Evolutionary conservation across 208 protist genomes (phyloP), one percentile per base, ranked within the genome.

Genomic region (Acanthamoeba divionensis): DNA sequence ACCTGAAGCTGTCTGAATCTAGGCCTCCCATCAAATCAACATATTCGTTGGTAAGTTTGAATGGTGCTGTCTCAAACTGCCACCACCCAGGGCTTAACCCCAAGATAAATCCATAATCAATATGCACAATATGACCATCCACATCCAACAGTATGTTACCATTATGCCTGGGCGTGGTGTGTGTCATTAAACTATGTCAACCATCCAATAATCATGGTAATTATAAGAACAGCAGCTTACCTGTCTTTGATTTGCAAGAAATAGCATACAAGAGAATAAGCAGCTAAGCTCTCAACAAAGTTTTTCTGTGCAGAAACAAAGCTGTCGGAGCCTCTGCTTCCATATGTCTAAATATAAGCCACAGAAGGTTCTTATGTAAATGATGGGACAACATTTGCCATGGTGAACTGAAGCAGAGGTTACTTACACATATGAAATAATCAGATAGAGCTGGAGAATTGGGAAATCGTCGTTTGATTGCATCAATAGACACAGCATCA

Each of bases 91-190:
- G 83, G 9, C 41, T 36, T 13, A 69, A 77, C 29, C 90, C 88
- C 24, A 94, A 47, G 21, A 94, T 92, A 50, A 94, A 94, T 8
- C 92, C 92, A 60, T 92, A 94, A 21, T 94, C 92, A 57, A 94
- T 94, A 33, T 94, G 92, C 18, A 94, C 91, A n/a, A 94, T 69
- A 24, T 93, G 24, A 8, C 90, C 63, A 9, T 83, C 18, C 7
- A 92, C 13, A 1, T 93, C 86, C 10, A 94, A 10, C 90, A 94
- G 75, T 31, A 94, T 82, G 65, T 94, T 94, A 8, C 90, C 90
- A 44, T 94, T 26, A 48, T 94, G 92, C 57, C 92, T 93, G 54
- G 33, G 47, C 52, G 36, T 60, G 5, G 31, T 12, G 8, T 5
- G 31, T 7, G 31, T 29, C 26, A 33, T 31, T 45, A 77, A 10